phyloP scores from a whole-genome alignment of 148 eudicot species.

The Chenopodium berlandieri region DNA sequence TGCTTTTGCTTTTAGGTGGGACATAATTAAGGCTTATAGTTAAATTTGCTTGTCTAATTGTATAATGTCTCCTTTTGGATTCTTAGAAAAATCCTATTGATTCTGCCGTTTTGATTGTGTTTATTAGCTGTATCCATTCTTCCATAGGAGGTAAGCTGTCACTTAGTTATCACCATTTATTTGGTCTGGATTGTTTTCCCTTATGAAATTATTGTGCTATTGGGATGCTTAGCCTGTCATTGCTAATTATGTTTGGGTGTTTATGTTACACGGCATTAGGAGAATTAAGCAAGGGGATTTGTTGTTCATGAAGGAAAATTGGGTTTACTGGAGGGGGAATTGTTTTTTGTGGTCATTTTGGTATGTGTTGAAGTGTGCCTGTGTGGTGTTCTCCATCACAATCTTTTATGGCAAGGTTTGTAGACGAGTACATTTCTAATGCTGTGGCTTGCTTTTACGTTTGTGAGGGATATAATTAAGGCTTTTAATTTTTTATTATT shows the following conservation, averaged over 20 bases:
- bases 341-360: no score
- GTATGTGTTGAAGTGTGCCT: no score
- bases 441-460: not conserved
- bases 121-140: not conserved
- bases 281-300: no score
- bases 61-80: not conserved
- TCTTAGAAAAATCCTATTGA: not conserved
- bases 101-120: not conserved
- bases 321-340: no score
- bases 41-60: not conserved
- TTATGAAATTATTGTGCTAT: not conserved
- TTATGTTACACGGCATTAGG: not conserved
- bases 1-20: not conserved
- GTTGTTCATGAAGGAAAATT: no score
- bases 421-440: not conserved
- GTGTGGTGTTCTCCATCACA: no score
- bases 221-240: constrained; percentile 6
- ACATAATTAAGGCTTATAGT: not conserved
- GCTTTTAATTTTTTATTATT: no score
- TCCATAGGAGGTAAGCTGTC: not conserved
- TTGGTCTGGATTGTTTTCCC: not conserved
- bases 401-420: no score
- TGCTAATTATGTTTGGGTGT: not conserved
- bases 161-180: not conserved
- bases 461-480: not conserved